Evolutionary conservation across 306 rosid species (phyloP).

Genomic region (Glycine tomentella): DNA sequence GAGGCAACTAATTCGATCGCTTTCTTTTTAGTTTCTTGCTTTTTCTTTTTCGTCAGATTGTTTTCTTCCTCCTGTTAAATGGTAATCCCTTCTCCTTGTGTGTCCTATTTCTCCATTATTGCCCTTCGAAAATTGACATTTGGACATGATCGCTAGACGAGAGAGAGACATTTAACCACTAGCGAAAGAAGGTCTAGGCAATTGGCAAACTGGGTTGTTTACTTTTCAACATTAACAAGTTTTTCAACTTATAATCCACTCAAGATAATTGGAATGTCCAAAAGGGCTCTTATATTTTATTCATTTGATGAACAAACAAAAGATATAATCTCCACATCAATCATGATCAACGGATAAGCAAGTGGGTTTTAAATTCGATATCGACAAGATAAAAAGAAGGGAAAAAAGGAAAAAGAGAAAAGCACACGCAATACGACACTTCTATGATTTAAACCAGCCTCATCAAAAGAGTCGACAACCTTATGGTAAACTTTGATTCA

Average conservation of each 20-base stretch:
- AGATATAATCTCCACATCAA: slow-evolving; percentile 17
- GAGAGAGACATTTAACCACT: slow-evolving; percentile 23
- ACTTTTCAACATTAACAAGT: background rate
- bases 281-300: background rate
- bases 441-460: background rate
- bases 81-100: background rate
- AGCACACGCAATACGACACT: background rate
- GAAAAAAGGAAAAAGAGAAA: background rate
- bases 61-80: background rate
- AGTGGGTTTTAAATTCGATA: background rate
- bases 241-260: slow-evolving; percentile 2
- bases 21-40: background rate
- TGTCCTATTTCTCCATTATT: slow-evolving; percentile 10
- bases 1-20: background rate
- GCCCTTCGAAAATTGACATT: background rate
- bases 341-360: background rate
- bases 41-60: background rate
- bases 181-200: background rate
- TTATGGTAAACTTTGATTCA: background rate
- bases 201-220: background rate
- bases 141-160: background rate
- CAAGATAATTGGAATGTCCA: background rate
- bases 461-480: too few species aligned
- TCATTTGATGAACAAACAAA: background rate
- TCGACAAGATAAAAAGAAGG: background rate